These are phyloP conservation scores for Rosa multiflora DNA, from an alignment of 306 rosid species.

Conservation along the genomic window DNA sequence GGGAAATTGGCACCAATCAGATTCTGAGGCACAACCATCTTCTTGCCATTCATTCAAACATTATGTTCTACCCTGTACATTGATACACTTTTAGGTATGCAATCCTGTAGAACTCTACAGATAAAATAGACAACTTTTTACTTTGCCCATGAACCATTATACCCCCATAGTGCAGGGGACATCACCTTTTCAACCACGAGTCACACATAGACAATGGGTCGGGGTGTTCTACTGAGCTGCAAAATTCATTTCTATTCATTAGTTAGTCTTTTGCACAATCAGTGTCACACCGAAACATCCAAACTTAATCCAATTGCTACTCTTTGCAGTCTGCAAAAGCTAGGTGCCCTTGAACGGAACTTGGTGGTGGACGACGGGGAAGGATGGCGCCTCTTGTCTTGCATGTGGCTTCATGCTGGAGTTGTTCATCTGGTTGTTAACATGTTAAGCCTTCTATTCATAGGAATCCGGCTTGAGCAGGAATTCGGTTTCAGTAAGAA, in stretches of 20 bases:
- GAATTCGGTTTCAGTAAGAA: conserved; percentile 85
- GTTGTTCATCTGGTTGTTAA: conserved; percentile 71
- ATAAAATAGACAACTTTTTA: neutral
- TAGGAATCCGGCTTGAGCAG: conserved; percentile 78
- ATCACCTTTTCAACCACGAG: neutral
- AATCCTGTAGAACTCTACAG: neutral
- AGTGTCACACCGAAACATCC: neutral
- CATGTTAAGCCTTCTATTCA: conserved; percentile 77
- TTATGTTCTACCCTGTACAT: neutral
- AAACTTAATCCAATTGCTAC: neutral
- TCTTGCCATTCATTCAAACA: neutral
- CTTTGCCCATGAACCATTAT: neutral
- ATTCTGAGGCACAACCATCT: neutral
- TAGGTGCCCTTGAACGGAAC: conserved; percentile 64
- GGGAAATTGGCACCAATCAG: neutral
- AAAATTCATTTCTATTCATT: neutral
- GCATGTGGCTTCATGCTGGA: conserved; percentile 98
- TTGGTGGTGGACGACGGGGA: conserved; percentile 47
- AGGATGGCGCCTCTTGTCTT: conserved; percentile 71
- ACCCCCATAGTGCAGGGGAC: neutral
- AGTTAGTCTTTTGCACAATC: neutral
- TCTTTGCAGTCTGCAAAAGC: conserved; percentile 47
- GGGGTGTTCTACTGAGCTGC: neutral
- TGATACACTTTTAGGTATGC: neutral
- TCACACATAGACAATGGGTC: neutral